These are phyloP conservation scores for Maudiozyma serrabonitensis DNA, from an alignment of 805 yeast genomes.

Conservation along the genomic window DNA sequence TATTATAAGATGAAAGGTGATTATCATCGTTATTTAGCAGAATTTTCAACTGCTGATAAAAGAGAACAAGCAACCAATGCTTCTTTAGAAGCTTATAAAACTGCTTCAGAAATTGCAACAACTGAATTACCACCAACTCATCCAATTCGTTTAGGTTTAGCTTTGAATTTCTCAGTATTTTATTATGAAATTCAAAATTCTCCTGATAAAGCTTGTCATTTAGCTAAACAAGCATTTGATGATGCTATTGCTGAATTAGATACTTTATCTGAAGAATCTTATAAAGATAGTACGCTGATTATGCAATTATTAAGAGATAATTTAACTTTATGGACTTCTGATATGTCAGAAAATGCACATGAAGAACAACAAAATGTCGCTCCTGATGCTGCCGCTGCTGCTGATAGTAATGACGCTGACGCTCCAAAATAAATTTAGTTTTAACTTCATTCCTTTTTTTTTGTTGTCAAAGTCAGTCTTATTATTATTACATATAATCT, in stretches of 20 bases:
- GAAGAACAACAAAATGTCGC: constrained; percentile 25
- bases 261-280: constrained; percentile 93
- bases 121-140: constrained; percentile 97
- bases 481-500: no score
- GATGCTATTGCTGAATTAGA: constrained; percentile 98
- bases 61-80: constrained; percentile 88
- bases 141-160: constrained; percentile 96
- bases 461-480: background rate
- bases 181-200: constrained; percentile 97
- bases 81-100: constrained; percentile 87
- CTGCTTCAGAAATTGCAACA: constrained; percentile 95
- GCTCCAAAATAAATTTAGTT: constrained; percentile 19
- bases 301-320: constrained; percentile 99
- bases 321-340: constrained; percentile 95
- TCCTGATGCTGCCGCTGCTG: constrained; percentile 14
- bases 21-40: constrained; percentile 97
- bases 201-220: constrained; percentile 97
- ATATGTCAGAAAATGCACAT: constrained; percentile 75
- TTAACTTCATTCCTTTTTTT: background rate
- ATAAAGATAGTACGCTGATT: constrained; percentile 95
- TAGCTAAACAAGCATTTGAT: constrained; percentile 98
- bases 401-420: constrained; percentile 16
- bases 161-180: constrained; percentile 94
- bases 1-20: constrained; percentile 99
- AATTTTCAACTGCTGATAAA: constrained; percentile 84